Conservation (phyloP, 2,329 filamentous ascomycete genomes). For the Acephala macrosclerotiorum region DNA sequence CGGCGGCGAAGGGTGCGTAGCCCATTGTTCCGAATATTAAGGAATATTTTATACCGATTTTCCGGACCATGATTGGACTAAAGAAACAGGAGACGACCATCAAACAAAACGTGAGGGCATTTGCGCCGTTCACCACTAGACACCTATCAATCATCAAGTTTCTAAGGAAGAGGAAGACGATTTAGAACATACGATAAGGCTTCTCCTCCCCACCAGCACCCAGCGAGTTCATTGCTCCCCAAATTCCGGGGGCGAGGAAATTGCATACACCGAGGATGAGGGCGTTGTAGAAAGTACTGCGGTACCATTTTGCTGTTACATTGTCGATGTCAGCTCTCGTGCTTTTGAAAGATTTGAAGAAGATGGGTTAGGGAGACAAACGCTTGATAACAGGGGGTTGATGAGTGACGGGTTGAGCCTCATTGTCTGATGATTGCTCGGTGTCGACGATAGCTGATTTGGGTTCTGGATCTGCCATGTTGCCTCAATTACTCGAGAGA, state of each 20-base stretch:
- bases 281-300: constrained; percentile 76
- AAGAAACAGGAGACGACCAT: constrained; percentile 77
- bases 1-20: constrained; percentile 75
- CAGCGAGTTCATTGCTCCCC: constrained; percentile 76
- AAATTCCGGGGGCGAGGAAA: constrained; percentile 74
- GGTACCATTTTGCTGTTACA: constrained; percentile 66
- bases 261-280: constrained; percentile 75
- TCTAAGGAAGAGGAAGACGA: too few species aligned
- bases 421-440: constrained; percentile 30
- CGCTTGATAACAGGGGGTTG: constrained; percentile 23
- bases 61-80: constrained; percentile 67
- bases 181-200: too few species aligned
- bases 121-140: constrained; percentile 73
- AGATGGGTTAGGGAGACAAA: background rate
- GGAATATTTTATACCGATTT: constrained; percentile 74
- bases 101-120: constrained; percentile 74
- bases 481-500: background rate
- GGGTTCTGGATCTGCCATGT: constrained; percentile 19
- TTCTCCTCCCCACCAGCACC: constrained; percentile 72
- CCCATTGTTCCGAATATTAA: constrained; percentile 77
- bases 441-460: constrained; percentile 24
- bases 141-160: too few species aligned
- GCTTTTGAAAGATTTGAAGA: background rate
- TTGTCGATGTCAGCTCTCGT: too few species aligned
- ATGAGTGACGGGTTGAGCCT: constrained; percentile 25